Evolutionary conservation across 805 yeast species (phyloP), one percentile per base, ranked within the genome.

Genomic region (Yarrowia sp.): DNA sequence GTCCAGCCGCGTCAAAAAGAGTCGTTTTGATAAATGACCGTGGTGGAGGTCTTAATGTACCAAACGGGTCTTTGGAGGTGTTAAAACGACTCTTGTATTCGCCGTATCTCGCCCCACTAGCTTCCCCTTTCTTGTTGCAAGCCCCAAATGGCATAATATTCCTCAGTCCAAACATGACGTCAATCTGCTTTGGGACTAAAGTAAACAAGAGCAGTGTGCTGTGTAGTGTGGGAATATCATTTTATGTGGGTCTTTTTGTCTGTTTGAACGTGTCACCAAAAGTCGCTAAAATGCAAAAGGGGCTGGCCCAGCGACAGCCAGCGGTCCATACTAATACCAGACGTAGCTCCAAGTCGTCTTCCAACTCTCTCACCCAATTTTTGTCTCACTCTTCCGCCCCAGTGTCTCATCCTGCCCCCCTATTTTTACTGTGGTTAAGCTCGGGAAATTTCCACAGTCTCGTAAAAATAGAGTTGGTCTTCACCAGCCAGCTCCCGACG

Each of bases 111-210:
- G 32, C 32, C 7, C 32, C 32, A 3, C 32, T 26, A 26, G 32
- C 3, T 26, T 5, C 32, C 32, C 32, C 32, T 5, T 26, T 26
- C 32, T 26, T 26, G 40, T 38, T 35, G 8, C 19, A 10, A 3
- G 5, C 36, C 43, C 10, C 11, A 15, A 14, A 5, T 19, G 35
- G 12, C 43, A 53, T 38, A 53, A 53, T 38, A 38, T 11, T 52
- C 45, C 1, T 16, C 7, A 8, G 1, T 22, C 36, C 26, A 19
- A 19, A 42, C 63, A 42, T 56, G 64, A 56, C 64, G 64, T 56
- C 64, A 56, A 22, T 16, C 64, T 56, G 49, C 49, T 42, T 56
- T 56, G 64, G 64, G 64, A 43, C 26, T 56, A 42, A 56, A 42
- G 64, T 56, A 56, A 56, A 56, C 64, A 56, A 26, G 42, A 19